Base-by-base conservation (phyloP, 2,329 filamentous ascomycete genomes). In the Phoma sp. region DNA sequence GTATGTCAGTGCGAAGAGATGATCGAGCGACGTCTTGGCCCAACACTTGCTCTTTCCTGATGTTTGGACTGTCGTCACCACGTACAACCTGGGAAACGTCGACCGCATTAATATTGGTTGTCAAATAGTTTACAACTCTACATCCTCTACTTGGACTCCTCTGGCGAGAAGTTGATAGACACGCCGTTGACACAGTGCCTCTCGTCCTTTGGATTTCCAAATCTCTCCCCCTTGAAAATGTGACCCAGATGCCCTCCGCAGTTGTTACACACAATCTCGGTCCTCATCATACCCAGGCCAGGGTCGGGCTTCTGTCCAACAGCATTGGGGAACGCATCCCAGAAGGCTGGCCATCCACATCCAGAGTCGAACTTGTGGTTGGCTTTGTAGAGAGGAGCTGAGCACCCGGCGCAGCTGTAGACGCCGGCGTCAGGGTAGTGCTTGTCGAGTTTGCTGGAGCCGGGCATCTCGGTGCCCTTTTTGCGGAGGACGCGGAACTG, bases 271-370 rank as follows among this genome's bases (percentile, higher is more conserved):
- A 96, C 88, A 69, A 99, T 99, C 81, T 99, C 95, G 13, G 87
- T 97, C 63, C 95, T 83, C 71, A 82, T 74, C 91, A 96, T 96
- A 41, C 94, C 94, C 46, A 92, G 84, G 0, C 87, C 81, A 43
- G 78, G 80, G 76, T 99, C 95, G 61, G 87, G 86, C 70, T 94
- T 89, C 59, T 94, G 83, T 32, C 86, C 91, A 12, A 99, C 92
- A 0, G 94, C 94, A 2, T 92, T 93, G 0, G 95, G 94, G 46
- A 99, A 86, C 63, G 89, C 94, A 77, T 99, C 95, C 74, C 94
- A 99, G 78, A 98, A 99, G 12, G 95, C 95, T 0, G 95, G 95
- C 95, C 95, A 99, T 58, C 95, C 95, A 77, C 95, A 99, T 37
- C 92, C 92, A 17, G 91, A 96, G 76, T 91, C 91, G 84, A 99